These are phyloP conservation scores for Exophiala mesophila DNA, from an alignment of 2,329 filamentous ascomycete genomes.

Conservation along the genomic window DNA sequence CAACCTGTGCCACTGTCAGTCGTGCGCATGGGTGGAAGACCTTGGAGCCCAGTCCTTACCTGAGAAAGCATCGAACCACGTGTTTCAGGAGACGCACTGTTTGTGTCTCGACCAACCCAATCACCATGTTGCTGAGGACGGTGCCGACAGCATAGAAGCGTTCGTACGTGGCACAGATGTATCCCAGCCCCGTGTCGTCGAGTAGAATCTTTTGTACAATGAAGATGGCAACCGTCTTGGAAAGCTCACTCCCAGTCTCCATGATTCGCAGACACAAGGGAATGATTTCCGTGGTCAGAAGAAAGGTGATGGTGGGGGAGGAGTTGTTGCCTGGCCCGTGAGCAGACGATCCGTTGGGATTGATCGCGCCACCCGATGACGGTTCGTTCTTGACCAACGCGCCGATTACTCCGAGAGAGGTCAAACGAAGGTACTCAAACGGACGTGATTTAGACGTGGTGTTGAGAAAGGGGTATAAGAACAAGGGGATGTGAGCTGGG, in stretches of 20 bases:
- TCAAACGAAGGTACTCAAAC: slow-evolving; percentile 94
- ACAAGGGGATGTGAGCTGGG: slow-evolving; percentile 89
- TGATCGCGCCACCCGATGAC: slow-evolving; percentile 21
- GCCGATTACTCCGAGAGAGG: slow-evolving; percentile 92
- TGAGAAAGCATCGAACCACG: slow-evolving; percentile 91
- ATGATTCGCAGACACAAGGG: slow-evolving; percentile 96
- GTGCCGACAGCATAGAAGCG: slow-evolving; percentile 97
- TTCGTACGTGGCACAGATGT: slow-evolving; percentile 98
- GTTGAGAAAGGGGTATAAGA: slow-evolving; percentile 96
- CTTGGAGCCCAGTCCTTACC: slow-evolving; percentile 61
- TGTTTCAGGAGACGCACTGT: slow-evolving; percentile 94
- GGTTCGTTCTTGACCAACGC: slow-evolving; percentile 93
- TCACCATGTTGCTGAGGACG: slow-evolving; percentile 97
- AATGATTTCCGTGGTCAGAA: slow-evolving; percentile 97
- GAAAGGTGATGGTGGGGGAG: slow-evolving; percentile 97
- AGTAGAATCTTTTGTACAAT: slow-evolving; percentile 98
- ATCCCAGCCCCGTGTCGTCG: slow-evolving; percentile 92
- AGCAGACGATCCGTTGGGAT: slow-evolving; percentile 21
- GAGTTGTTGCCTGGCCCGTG: slow-evolving; percentile 44
- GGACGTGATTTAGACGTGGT: slow-evolving; percentile 97
- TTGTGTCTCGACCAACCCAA: slow-evolving; percentile 93
- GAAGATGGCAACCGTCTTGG: slow-evolving; percentile 98
- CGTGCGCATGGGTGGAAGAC: background rate
- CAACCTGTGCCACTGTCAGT: slow-evolving; percentile 52
- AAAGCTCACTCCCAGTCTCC: slow-evolving; percentile 97